Conservation (phyloP, 2,329 filamentous ascomycete species). For the Monosporascus sp. region DNA sequence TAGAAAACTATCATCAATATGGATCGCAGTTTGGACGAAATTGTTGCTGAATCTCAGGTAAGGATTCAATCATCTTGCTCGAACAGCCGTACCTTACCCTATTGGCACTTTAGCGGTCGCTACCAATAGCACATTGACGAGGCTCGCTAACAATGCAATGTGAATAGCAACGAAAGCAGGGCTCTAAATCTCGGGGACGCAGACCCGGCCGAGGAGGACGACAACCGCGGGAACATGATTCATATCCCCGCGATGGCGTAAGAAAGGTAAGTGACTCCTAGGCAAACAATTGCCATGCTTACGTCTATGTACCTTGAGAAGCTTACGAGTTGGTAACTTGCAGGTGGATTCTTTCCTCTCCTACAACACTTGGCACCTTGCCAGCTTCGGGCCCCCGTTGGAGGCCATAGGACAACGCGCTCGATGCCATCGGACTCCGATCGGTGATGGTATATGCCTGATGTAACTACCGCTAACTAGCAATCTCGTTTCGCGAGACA, state of each 20-base stretch:
- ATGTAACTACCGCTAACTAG: constrained; percentile 43
- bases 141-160: constrained; percentile 3
- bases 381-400: constrained; percentile 19
- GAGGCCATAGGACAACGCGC: constrained; percentile 25
- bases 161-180: constrained; percentile 19
- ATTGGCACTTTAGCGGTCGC: background rate
- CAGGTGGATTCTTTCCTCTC: constrained; percentile 29
- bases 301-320: constrained; percentile 19
- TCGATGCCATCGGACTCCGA: constrained; percentile 29
- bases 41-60: constrained; percentile 30
- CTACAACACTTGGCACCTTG: constrained; percentile 21
- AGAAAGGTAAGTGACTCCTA: constrained; percentile 64
- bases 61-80: background rate
- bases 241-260: constrained; percentile 72
- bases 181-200: constrained; percentile 20
- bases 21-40: constrained; percentile 30
- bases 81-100: too few relatives aligned
- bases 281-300: background rate
- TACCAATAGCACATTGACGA: background rate
- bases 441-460: constrained; percentile 32
- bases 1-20: constrained; percentile 12
- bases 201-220: constrained; percentile 17
- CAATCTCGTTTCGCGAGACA: constrained; percentile 37
- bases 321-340: constrained; percentile 12
- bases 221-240: constrained; percentile 32